Conservation (phyloP, 2,329 filamentous ascomycete species). For the Colletotrichum sansevieriae region DNA sequence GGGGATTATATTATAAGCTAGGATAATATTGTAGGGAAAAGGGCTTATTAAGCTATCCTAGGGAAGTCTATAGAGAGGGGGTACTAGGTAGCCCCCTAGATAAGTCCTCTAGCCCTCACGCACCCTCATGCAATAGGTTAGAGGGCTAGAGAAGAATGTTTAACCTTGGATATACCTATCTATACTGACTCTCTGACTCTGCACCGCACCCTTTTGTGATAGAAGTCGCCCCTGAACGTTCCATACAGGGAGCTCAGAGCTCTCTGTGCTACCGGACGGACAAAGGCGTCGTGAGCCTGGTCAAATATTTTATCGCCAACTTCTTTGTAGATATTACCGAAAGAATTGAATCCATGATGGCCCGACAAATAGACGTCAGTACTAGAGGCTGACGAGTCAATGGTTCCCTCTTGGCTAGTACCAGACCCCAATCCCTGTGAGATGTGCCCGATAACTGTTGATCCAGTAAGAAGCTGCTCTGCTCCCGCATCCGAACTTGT, state of each 20-base stretch:
- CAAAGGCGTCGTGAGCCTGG: constrained; percentile 43
- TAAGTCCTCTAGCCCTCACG: too few relatives aligned
- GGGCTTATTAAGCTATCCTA: too few relatives aligned
- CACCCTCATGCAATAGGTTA: too few relatives aligned
- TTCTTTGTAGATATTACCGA: constrained; percentile 57
- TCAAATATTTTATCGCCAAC: constrained; percentile 53
- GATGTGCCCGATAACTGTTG: background rate
- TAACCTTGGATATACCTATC: too few relatives aligned
- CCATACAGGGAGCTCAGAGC: constrained; percentile 42
- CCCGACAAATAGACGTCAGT: constrained; percentile 45
- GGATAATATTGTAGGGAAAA: too few relatives aligned
- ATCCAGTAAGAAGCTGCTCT: constrained; percentile 17
- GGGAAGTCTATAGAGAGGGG: too few relatives aligned
- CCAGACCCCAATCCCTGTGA: background rate
- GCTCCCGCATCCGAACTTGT: background rate
- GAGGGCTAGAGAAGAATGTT: too few relatives aligned
- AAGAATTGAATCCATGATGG: constrained; percentile 60
- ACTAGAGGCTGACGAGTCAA: background rate
- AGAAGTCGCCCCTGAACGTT: constrained; percentile 42
- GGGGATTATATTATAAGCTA: too few relatives aligned
- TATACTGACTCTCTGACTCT: too few relatives aligned
- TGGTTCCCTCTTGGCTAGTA: background rate
- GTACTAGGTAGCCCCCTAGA: too few relatives aligned
- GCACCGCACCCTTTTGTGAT: too few relatives aligned
- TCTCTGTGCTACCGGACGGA: constrained; percentile 30